Conservation (phyloP, 1,139 yeast genomes). For the Yamadazyma oceani region DNA sequence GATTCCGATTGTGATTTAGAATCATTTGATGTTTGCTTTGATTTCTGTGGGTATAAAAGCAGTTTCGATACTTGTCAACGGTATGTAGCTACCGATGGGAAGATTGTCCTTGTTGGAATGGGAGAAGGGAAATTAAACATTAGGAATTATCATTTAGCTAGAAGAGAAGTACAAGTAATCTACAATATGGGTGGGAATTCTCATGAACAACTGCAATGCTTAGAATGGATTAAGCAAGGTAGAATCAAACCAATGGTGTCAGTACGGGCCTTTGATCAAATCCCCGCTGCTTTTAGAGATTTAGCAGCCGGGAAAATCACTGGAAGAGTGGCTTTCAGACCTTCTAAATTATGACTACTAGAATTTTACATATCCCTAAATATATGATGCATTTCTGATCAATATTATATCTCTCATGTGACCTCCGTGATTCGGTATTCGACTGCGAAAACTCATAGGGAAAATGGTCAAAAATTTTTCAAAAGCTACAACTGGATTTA, state of each 20-base stretch:
- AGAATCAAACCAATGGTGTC: conserved; percentile 39
- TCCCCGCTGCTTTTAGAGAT: conserved; percentile 36
- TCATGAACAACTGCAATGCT: conserved; percentile 43
- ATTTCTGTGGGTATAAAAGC: conserved; percentile 45
- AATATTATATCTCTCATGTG: too few species aligned
- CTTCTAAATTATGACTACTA: conserved; percentile 16
- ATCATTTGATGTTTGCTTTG: conserved; percentile 42
- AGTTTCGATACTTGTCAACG: conserved; percentile 35
- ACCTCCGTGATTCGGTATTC: too few species aligned
- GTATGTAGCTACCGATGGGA: conserved; percentile 40
- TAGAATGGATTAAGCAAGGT: conserved; percentile 46
- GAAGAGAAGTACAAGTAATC: conserved; percentile 42
- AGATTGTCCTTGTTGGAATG: conserved; percentile 45
- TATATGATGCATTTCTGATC: too few species aligned
- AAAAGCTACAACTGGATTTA: too few species aligned
- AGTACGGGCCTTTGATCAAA: conserved; percentile 31
- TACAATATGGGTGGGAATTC: conserved; percentile 51
- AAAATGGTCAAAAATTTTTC: neutral
- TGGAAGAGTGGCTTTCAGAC: conserved; percentile 48
- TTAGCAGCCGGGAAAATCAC: conserved; percentile 40
- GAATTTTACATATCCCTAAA: neutral
- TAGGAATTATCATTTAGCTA: conserved; percentile 36
- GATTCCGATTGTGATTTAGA: conserved; percentile 28
- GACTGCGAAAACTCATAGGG: neutral
- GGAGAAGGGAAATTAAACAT: conserved; percentile 35